A percentile compares a stretch with the other conserved stretches of the same genome.
Conservation (phyloP, 306 rosid genomes). For the Vicia faba region DNA sequence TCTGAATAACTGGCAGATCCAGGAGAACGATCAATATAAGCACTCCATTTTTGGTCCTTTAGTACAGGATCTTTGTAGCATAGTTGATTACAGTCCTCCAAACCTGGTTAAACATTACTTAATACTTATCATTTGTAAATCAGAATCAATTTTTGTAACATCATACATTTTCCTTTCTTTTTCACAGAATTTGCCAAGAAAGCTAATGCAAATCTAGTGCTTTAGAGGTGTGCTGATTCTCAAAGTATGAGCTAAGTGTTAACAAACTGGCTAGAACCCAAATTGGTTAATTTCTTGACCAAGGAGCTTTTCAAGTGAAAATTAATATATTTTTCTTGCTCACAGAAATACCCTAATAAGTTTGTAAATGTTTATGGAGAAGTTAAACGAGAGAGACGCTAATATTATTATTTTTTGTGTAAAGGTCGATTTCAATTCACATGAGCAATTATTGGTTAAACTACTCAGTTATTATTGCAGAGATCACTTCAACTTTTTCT, state of each 20-base stretch:
- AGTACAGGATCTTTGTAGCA: conserved; percentile 96
- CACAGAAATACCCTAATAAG: neutral
- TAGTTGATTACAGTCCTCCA: conserved; percentile 76
- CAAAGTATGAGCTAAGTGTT: neutral
- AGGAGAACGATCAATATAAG: conserved; percentile 95
- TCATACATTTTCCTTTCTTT: neutral
- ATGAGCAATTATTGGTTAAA: neutral
- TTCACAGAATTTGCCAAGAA: conserved; percentile 4
- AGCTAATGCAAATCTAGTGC: neutral
- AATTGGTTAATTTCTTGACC: neutral
- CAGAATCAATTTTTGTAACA: conserved; percentile 5
- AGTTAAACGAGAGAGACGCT: neutral
- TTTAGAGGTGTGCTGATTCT: neutral
- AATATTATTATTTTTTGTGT: neutral
- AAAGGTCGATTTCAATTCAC: neutral
- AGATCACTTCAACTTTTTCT: neutral
- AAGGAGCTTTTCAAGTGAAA: neutral
- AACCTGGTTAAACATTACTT: conserved; percentile 48
- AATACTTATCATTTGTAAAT: conserved; percentile 32
- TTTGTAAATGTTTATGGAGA: neutral
- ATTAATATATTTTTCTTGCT: neutral
- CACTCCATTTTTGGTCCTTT: conserved; percentile 88
- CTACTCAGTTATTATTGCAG: neutral
- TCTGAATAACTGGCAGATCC: conserved; percentile 74
- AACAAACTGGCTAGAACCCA: neutral